Evolutionary conservation across 805 yeast species (phyloP), one percentile per base, ranked within the genome.

Genomic region (Cyberlindnera xishuangbannaensis): DNA sequence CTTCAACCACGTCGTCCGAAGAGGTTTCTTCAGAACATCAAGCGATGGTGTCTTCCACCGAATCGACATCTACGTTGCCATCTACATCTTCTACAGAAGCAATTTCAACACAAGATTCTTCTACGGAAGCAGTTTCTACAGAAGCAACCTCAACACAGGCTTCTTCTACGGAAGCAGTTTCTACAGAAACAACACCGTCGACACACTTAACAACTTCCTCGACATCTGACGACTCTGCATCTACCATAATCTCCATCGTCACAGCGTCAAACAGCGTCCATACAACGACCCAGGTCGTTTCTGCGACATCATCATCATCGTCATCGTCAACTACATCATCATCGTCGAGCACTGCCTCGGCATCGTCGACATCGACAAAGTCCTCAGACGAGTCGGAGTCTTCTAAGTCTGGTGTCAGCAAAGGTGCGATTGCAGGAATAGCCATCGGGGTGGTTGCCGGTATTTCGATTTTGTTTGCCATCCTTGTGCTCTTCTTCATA

Each of bases 351-450:
- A 18, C 43, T 4, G 23, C 34, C 7, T 17, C 45, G 9, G 10
- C 40, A n/a, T 21, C 47, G 14, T 10, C 34, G 12, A 24, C 25
- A 7, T 27, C 39, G 7, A 13, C 44, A 28, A 11, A 15, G n/a
- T 14, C 50, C 11, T 28, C 50, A 5, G 25, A 45, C 11, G 16
- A 52, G 14, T 33, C 57, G 8, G 25, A 49, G 8, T 23, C 48
- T 6, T 29, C 48, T 12, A 19, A 31, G 16, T 30, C 31, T 4
- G 23, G 17, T 2, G 22, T 41, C 29, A 44, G 40, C 28, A 57
- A 49, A 21, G 81, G 81, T 13, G 77, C 78, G 15, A 73, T 74
- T 34, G 80, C 77, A 8, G 81, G 81, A 28, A 69, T 75, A 18
- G 80, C 72, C n/a, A 60, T 72, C 25, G 81, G 80, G 18, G 64